Evolutionary conservation across 805 yeast genomes (phyloP), one percentile per base, ranked within the genome.

Genomic region (Yarrowia divulgata): DNA sequence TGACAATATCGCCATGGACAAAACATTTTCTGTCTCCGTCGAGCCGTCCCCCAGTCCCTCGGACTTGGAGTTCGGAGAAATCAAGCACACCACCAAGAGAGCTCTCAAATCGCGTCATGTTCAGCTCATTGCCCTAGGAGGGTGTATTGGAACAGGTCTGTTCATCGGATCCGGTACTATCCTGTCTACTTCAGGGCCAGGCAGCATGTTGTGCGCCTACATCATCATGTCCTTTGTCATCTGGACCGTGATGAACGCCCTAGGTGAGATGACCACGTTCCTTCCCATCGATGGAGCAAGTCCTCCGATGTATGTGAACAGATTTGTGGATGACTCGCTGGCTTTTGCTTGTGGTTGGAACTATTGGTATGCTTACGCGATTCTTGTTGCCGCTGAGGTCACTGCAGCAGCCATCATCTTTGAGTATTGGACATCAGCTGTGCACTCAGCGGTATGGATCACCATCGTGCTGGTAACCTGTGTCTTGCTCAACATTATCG

Each of bases 111-210:
- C 84, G 43, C 82, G 92, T 77, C 92, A 89, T 76, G 80, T 89
- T 73, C 87, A 87, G 73, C 86, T 88, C 87, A 89, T 89, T 74
- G 91, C 93, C 68, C 82, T 89, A 71, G 93, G 93, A 73, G 91
- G 92, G 66, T 83, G 88, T 71, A 89, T 90, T 71, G 95, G 94
- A 75, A 88, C 93, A 3, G 94, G 93, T 77, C 81, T 90, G 60
- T 88, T 90, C 72, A 88, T 90, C 45, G 91, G 92, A 75, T 85
- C 92, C 2, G 90, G 91, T 70, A 77, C 83, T n/a, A 84, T 90
- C 1, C 78, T 90, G 67, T 73, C 83, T 23, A 80, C 82, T 37
- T 90, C 91, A 75, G 95, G 95, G 40, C 94, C 95, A 18, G 90
- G 89, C 0, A 85, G 85, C 34, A 72, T 87, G 54, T 81, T 90